Evolutionary conservation across 345 rosid genomes (phyloP).

Genomic region (Boechera divaricarpa): DNA sequence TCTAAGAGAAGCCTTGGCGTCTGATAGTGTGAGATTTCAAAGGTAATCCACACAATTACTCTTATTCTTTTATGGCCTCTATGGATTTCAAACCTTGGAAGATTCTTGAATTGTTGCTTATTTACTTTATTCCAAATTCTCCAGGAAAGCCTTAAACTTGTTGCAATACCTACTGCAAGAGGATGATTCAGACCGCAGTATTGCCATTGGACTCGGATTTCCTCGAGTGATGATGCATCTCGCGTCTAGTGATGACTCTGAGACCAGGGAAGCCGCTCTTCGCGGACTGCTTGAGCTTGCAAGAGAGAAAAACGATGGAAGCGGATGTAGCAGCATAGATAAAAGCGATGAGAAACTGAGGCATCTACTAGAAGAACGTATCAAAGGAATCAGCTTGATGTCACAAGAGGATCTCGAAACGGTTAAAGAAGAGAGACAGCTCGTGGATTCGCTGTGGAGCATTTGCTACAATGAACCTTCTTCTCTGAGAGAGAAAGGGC

Average conservation of each 20-base stretch:
- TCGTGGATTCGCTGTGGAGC: slow-evolving; percentile 80
- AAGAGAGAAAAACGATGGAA: slow-evolving; percentile 51
- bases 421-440: slow-evolving; percentile 82
- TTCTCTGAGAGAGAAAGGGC: slow-evolving; percentile 72
- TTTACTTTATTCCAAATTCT: background rate
- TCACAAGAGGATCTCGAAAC: slow-evolving; percentile 82
- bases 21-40: slow-evolving; percentile 79
- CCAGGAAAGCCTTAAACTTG: slow-evolving; percentile 95
- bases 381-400: slow-evolving; percentile 68
- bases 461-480: slow-evolving; percentile 78
- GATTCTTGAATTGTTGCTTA: background rate
- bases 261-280: slow-evolving; percentile 88
- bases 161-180: slow-evolving; percentile 82
- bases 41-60: slow-evolving; percentile 54
- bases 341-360: slow-evolving; percentile 66
- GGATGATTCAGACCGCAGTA: slow-evolving; percentile 66
- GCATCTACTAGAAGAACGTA: slow-evolving; percentile 74
- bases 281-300: slow-evolving; percentile 74
- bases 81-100: background rate
- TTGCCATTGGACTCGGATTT: slow-evolving; percentile 74
- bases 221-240: slow-evolving; percentile 90
- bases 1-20: slow-evolving; percentile 76
- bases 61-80: background rate
- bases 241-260: slow-evolving; percentile 72
- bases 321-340: slow-evolving; percentile 42